These are phyloP conservation scores for Puccinia triticina DNA, from an alignment of 1,284 basidiomycete genomes.

Conservation along the genomic window DNA sequence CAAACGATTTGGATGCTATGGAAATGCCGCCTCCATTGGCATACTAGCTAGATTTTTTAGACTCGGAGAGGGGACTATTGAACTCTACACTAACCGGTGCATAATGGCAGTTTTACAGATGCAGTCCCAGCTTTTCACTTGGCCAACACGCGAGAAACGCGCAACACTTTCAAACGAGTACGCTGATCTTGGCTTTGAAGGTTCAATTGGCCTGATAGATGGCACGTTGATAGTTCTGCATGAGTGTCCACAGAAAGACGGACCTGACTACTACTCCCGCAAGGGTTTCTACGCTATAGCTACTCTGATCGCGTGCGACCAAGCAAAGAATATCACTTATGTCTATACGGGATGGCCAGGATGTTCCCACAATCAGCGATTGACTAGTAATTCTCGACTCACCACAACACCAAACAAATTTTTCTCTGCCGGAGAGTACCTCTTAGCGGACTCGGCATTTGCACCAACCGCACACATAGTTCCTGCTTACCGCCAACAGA, in stretches of 20 bases:
- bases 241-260: not conserved
- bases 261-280: not conserved
- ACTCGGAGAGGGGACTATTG: not conserved
- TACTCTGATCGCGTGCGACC: not conserved
- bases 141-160: too few relatives aligned
- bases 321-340: not conserved
- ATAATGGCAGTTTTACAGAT: not conserved
- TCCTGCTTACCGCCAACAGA: not conserved
- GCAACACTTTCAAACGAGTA: too few relatives aligned
- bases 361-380: not conserved
- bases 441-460: not conserved
- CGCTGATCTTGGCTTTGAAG: not conserved
- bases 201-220: not conserved
- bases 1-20: not conserved
- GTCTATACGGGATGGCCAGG: not conserved
- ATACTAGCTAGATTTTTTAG: not conserved
- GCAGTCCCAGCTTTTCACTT: not conserved
- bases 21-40: not conserved
- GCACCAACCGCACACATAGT: not conserved
- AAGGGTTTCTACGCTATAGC: not conserved
- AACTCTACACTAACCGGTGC: not conserved
- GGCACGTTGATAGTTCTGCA: not conserved
- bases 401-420: not conserved
- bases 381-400: not conserved
- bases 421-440: not conserved